Evolutionary conservation across 2,329 filamentous ascomycete genomes (phyloP), one percentile per base, ranked within the genome.

Genomic region (Cercospora sp.): DNA sequence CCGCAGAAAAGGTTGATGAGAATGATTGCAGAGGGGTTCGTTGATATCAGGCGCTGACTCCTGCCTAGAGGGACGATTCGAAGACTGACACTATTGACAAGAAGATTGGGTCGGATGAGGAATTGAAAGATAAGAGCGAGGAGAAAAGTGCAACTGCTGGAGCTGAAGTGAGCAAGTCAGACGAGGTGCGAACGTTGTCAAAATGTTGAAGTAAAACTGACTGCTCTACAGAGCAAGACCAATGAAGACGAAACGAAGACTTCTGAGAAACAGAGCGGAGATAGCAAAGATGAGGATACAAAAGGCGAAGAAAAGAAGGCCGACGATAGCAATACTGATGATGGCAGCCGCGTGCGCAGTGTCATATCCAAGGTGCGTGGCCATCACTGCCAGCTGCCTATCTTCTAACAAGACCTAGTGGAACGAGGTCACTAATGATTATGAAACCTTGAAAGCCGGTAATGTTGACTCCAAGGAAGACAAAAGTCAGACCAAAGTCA

Each of bases 341-440:
- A 40, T 40, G 37, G 37, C 16, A 40, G 37, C 37, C 37, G 37
- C 37, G 37, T 40, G 37, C 37, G 37, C 37, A 40, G 37, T 40
- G 37, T 40, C 37, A n/a, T 40, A 6, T 40, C 37, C 16, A 40
- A 40, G 37, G 37, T 40, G 37, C 37, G 37, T 40, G 37, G 16
- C 16, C 16, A 40, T 40, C 37, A 40, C 37, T 40, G 37, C 37
- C 37, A n/a, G 13, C 37, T 40, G 37, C 37, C 16, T 5, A 3
- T 40, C 37, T 40, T 40, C 16, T 40, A 40, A 40, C 37, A 40
- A 16, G 16, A n/a, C 16, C 37, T 40, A 66, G 64, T 66, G 64
- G 57, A 62, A 66, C 21, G 64, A 66, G 13, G 40, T 51, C 12
- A 45, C 21, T 12, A 21, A 32, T 10, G 24, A 45, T 16, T 66